These are phyloP conservation scores for Russula vinacea DNA, from an alignment of 768 basidiomycete genomes.

Conservation along the genomic window DNA sequence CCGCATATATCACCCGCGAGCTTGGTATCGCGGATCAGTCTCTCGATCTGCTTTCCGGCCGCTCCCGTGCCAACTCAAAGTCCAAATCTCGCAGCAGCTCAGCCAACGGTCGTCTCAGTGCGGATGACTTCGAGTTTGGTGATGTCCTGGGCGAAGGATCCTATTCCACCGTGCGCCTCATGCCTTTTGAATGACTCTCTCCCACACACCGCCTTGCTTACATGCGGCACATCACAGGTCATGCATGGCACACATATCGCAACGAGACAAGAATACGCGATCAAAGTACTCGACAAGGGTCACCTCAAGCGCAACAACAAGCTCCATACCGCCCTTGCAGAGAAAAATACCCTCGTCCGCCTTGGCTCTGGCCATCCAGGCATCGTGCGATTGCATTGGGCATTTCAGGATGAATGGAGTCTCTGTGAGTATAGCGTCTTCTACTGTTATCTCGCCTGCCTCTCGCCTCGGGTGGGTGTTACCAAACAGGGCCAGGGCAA, in stretches of 20 bases:
- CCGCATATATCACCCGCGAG: conserved; percentile 58
- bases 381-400: conserved; percentile 74
- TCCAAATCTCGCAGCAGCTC: conserved; percentile 47
- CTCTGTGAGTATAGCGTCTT: conserved; percentile 58
- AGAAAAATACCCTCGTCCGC: conserved; percentile 72
- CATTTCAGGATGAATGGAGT: conserved; percentile 82
- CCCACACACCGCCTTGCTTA: conserved; percentile 10
- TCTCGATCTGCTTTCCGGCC: conserved; percentile 18
- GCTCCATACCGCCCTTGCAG: conserved; percentile 69
- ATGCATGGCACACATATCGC: conserved; percentile 51
- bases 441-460: background rate
- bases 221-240: conserved; percentile 44
- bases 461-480: background rate
- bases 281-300: conserved; percentile 81
- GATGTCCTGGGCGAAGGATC: conserved; percentile 77
- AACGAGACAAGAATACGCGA: conserved; percentile 65
- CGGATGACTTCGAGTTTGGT: conserved; percentile 71
- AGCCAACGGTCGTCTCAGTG: conserved; percentile 44
- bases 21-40: conserved; percentile 43
- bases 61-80: conserved; percentile 37
- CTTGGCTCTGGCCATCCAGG: conserved; percentile 72
- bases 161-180: conserved; percentile 66
- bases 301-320: conserved; percentile 79
- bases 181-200: background rate
- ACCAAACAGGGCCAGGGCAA: background rate